A percentile compares a stretch with the other conserved stretches of the same genome.
Evolutionary conservation across 495 filamentous ascomycete species (phyloP).

Genomic region (Aspergillus affinis): DNA sequence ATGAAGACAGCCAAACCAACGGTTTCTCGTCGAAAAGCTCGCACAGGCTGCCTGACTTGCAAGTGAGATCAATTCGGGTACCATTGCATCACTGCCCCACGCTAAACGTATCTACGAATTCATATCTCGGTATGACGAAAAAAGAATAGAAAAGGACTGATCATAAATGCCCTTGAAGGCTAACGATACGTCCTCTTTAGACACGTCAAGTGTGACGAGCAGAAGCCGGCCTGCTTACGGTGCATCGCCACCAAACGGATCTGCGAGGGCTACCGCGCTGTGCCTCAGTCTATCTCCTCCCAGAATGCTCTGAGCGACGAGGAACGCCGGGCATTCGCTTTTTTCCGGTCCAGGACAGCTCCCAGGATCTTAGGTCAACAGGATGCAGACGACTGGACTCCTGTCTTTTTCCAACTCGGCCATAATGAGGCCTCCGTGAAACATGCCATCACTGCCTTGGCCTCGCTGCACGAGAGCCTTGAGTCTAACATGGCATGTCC

Average conservation of each 20-base stretch:
- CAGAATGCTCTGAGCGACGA: background rate
- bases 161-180: background rate
- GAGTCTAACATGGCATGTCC: background rate
- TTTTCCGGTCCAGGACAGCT: background rate
- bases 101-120: background rate
- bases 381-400: background rate
- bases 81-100: background rate
- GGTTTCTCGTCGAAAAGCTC: background rate
- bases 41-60: background rate
- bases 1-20: background rate
- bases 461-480: slow-evolving; percentile 17
- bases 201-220: background rate
- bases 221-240: background rate
- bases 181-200: background rate
- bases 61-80: background rate
- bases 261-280: background rate
- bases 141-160: no score
- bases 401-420: background rate
- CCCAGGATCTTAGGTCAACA: background rate
- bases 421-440: background rate
- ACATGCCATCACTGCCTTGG: slow-evolving; percentile 15
- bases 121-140: background rate
- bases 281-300: background rate
- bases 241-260: background rate
- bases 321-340: background rate